phyloP scores from a whole-genome alignment of 495 filamentous ascomycete genomes.

The Penicillium tannophilum region DNA sequence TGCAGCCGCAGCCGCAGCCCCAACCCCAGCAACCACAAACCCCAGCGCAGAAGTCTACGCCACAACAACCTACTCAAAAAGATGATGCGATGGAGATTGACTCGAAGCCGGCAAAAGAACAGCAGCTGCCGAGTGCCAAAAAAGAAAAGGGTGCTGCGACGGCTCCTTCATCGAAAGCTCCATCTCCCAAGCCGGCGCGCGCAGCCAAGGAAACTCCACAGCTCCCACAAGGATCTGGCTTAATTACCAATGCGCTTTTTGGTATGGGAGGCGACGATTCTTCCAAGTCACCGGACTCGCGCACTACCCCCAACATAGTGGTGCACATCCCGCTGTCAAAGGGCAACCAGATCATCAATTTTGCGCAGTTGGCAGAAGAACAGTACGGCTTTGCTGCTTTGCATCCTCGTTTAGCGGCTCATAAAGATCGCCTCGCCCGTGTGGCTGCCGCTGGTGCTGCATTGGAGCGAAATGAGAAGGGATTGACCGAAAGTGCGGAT shows the following conservation, averaged over 20 bases:
- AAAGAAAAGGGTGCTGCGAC: slow-evolving; percentile 47
- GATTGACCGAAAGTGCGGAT: slow-evolving; percentile 60
- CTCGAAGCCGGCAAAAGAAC: slow-evolving; percentile 21
- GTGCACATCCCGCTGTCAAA: slow-evolving; percentile 78
- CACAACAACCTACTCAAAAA: slow-evolving; percentile 17
- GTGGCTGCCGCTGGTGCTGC: slow-evolving; percentile 84
- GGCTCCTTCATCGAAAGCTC: slow-evolving; percentile 56
- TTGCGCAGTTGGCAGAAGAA: slow-evolving; percentile 89
- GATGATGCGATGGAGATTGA: slow-evolving; percentile 45
- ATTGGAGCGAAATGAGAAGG: slow-evolving; percentile 65
- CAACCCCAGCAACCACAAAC: slow-evolving; percentile 19
- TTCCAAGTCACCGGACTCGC: slow-evolving; percentile 41
- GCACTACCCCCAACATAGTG: slow-evolving; percentile 76
- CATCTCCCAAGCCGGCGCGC: slow-evolving; percentile 59
- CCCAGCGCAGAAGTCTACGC: slow-evolving; percentile 22
- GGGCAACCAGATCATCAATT: slow-evolving; percentile 89
- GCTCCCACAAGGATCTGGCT: slow-evolving; percentile 66
- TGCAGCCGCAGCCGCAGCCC: slow-evolving; percentile 15
- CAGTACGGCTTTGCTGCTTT: slow-evolving; percentile 92
- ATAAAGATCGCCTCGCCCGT: slow-evolving; percentile 75
- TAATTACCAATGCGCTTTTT: slow-evolving; percentile 65
- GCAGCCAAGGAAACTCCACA: slow-evolving; percentile 56
- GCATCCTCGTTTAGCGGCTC: slow-evolving; percentile 86
- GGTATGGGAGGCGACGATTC: slow-evolving; percentile 41
- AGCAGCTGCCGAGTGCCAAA: slow-evolving; percentile 27